A percentile compares a stretch with the other conserved stretches of the same genome.
Evolutionary conservation across 805 yeast species (phyloP).

Genomic region (Candida boidinii): DNA sequence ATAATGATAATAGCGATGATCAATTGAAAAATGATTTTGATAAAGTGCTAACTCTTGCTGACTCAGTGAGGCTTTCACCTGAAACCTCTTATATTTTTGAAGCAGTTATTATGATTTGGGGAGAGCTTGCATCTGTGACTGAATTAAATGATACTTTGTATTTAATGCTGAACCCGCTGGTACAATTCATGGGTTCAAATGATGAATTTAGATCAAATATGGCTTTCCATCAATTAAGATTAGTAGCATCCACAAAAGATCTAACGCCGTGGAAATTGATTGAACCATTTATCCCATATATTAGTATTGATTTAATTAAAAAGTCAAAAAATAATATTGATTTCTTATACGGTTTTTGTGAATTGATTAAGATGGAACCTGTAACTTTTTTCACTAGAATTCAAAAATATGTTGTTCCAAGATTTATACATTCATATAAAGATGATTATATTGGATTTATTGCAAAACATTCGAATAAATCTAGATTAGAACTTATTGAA

Average conservation of each 20-base stretch:
- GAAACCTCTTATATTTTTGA: conserved; percentile 39
- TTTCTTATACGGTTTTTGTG: conserved; percentile 52
- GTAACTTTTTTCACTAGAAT: conserved; percentile 61
- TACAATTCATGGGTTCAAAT: conserved; percentile 56
- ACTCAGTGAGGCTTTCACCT: conserved; percentile 30
- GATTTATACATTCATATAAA: conserved; percentile 58
- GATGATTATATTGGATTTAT: conserved; percentile 55
- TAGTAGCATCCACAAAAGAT: conserved; percentile 46
- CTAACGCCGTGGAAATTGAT: conserved; percentile 72
- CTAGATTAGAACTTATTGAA: conserved; percentile 39
- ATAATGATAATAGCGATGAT: no score
- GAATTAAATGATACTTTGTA: conserved; percentile 59
- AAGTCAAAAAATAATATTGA: conserved; percentile 39
- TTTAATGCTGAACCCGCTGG: conserved; percentile 52
- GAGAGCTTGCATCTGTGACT: conserved; percentile 52
- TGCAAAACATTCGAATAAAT: conserved; percentile 39
- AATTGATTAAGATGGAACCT: conserved; percentile 53
- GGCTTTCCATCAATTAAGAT: conserved; percentile 55
- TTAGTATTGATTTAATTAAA: conserved; percentile 57
- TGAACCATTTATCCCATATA: conserved; percentile 69
- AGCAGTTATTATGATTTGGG: conserved; percentile 52
- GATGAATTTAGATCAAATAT: conserved; percentile 61
- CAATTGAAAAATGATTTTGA: conserved; percentile 36
- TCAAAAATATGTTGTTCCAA: conserved; percentile 67
- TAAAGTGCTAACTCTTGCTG: conserved; percentile 32